phyloP scores from a whole-genome alignment of 176 grass and related monocot genomes.

The Phoenix dactylifera region DNA sequence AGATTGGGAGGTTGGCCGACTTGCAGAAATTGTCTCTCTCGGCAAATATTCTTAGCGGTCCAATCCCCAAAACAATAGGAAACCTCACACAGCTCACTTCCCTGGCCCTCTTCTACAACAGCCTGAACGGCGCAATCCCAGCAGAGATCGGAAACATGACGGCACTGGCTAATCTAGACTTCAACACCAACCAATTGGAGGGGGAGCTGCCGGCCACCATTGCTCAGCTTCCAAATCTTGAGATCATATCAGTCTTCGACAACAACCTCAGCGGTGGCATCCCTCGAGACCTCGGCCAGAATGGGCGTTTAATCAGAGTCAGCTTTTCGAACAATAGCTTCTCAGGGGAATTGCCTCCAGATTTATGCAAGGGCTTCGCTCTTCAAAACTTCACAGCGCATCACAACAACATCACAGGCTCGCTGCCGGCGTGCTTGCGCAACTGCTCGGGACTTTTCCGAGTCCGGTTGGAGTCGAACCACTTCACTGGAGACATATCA shows the following conservation, averaged over 20 bases:
- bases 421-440: slow-evolving; percentile 8
- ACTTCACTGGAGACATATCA: slow-evolving; percentile 9
- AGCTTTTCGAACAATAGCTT: slow-evolving; percentile 27
- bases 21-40: slow-evolving; percentile 41
- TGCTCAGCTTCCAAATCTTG: too few species aligned
- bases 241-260: too few species aligned
- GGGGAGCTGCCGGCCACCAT: too few species aligned
- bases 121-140: too few species aligned
- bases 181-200: too few species aligned
- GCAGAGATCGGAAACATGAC: slow-evolving; percentile 22
- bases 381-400: neutral
- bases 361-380: slow-evolving; percentile 2
- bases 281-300: slow-evolving; percentile 1
- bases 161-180: too few species aligned
- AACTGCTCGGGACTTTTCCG: slow-evolving; percentile 13
- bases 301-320: slow-evolving; percentile 5
- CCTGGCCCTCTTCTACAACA: too few species aligned
- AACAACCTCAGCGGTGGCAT: too few species aligned
- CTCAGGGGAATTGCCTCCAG: slow-evolving; percentile 7
- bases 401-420: slow-evolving; percentile 18
- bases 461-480: slow-evolving; percentile 1
- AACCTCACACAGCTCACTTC: too few species aligned
- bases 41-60: slow-evolving; percentile 31
- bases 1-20: slow-evolving; percentile 37
- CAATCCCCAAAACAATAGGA: too few species aligned